These are phyloP conservation scores for Ophiocordyceps camponoti-saundersi DNA, from an alignment of 2,329 filamentous ascomycete genomes.

Conservation along the genomic window DNA sequence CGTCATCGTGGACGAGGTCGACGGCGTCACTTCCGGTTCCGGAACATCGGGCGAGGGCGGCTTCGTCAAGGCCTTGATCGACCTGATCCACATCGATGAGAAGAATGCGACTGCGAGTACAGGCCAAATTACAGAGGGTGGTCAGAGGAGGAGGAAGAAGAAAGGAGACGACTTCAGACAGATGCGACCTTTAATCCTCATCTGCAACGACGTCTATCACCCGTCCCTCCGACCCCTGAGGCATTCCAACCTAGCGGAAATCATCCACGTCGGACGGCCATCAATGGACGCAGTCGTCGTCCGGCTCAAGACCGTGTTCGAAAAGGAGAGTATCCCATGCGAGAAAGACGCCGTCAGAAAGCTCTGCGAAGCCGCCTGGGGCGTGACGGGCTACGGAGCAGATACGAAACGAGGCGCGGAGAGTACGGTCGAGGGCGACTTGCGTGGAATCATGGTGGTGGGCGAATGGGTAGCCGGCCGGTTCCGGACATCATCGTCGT, in stretches of 20 bases:
- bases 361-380: conserved; percentile 71
- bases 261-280: conserved; percentile 82
- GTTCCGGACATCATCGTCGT: conserved; percentile 29
- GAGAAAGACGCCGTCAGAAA: conserved; percentile 80
- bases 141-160: conserved; percentile 53
- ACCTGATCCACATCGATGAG: conserved; percentile 73
- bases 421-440: conserved; percentile 52
- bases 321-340: conserved; percentile 73
- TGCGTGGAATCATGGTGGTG: conserved; percentile 72
- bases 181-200: conserved; percentile 74
- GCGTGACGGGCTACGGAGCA: conserved; percentile 54
- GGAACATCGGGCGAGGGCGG: conserved; percentile 72
- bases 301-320: conserved; percentile 69
- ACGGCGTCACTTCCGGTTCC: conserved; percentile 75
- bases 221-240: conserved; percentile 72
- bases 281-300: conserved; percentile 70
- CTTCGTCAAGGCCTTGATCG: conserved; percentile 88
- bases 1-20: conserved; percentile 90
- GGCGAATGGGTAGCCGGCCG: conserved; percentile 73
- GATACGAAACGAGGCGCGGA: conserved; percentile 53
- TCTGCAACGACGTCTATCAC: conserved; percentile 96
- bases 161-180: conserved; percentile 78
- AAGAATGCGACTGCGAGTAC: conserved; percentile 40
- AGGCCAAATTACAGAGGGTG: conserved; percentile 4
- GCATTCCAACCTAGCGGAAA: conserved; percentile 71